Conservation (phyloP, 1,284 basidiomycete species). For the Crocinoboletus sp. region DNA sequence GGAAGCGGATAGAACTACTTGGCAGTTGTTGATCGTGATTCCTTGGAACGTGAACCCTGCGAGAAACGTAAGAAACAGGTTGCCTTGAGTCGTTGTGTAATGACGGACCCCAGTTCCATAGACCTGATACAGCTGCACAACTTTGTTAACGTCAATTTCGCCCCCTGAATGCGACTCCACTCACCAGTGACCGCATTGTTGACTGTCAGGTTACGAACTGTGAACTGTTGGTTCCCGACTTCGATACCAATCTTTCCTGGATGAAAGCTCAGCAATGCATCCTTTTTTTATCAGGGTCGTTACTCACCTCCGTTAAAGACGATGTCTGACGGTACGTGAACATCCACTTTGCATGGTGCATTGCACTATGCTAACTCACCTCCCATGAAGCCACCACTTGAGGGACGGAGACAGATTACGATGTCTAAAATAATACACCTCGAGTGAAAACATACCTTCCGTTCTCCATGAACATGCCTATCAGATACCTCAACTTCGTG, state of each 20-base stretch:
- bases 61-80: not conserved
- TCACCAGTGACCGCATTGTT: slow-evolving; percentile 43
- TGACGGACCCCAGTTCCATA: slow-evolving; percentile 43
- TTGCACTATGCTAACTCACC: slow-evolving; percentile 25
- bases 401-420: not conserved
- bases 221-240: slow-evolving; percentile 53
- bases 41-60: slow-evolving; percentile 43
- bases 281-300: not conserved
- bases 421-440: slow-evolving; percentile 15
- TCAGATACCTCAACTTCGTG: slow-evolving; percentile 33
- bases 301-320: slow-evolving; percentile 43
- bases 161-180: not conserved
- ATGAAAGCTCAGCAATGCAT: not conserved
- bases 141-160: not conserved
- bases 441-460: slow-evolving; percentile 51
- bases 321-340: slow-evolving; percentile 40
- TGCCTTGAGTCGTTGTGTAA: not conserved
- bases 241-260: slow-evolving; percentile 41
- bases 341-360: slow-evolving; percentile 9
- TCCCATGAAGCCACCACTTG: slow-evolving; percentile 54
- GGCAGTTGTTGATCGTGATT: slow-evolving; percentile 42
- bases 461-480: slow-evolving; percentile 54
- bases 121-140: slow-evolving; percentile 34
- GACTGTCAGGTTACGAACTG: slow-evolving; percentile 49
- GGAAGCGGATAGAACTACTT: slow-evolving; percentile 17